A percentile compares a stretch with the other conserved stretches of the same genome.
Evolutionary conservation across 2,329 filamentous ascomycete genomes (phyloP).

Genomic region (Byssothecium circinans): DNA sequence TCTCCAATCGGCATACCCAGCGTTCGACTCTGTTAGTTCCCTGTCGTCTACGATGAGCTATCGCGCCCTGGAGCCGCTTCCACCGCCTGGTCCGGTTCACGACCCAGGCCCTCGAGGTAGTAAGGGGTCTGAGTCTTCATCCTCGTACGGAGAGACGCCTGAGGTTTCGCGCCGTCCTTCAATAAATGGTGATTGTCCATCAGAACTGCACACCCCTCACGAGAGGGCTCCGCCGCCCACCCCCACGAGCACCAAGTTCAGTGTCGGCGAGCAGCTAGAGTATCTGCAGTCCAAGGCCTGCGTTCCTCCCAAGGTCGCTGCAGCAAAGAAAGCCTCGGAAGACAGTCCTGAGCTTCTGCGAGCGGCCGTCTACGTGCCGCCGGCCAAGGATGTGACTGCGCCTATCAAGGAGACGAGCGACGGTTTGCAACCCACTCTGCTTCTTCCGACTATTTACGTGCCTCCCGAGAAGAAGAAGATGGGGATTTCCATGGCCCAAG

Average conservation of each 20-base stretch:
- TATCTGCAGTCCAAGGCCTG: slow-evolving; percentile 24
- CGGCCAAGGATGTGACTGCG: slow-evolving; percentile 2
- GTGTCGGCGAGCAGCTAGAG: background rate
- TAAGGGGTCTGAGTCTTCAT: background rate
- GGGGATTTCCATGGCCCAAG: background rate
- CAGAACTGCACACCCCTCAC: background rate
- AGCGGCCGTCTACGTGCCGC: slow-evolving; percentile 38
- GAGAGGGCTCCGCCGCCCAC: background rate
- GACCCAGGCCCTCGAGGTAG: background rate
- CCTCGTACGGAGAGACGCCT: background rate
- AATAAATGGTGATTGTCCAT: background rate
- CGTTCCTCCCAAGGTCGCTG: slow-evolving; percentile 20
- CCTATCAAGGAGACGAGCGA: background rate
- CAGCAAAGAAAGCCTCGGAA: background rate
- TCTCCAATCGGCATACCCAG: too few species aligned
- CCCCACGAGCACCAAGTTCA: background rate
- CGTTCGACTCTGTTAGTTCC: too few species aligned
- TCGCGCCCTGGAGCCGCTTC: too few species aligned
- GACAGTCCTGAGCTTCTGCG: slow-evolving; percentile 10
- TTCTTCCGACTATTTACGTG: background rate
- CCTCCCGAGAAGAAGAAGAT: background rate
- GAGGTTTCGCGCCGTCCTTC: background rate
- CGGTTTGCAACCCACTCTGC: background rate
- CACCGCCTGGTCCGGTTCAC: too few species aligned
- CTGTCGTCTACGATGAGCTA: too few species aligned